Conservation (phyloP, 2,329 filamentous ascomycete species). For the Curvularia sp. region DNA sequence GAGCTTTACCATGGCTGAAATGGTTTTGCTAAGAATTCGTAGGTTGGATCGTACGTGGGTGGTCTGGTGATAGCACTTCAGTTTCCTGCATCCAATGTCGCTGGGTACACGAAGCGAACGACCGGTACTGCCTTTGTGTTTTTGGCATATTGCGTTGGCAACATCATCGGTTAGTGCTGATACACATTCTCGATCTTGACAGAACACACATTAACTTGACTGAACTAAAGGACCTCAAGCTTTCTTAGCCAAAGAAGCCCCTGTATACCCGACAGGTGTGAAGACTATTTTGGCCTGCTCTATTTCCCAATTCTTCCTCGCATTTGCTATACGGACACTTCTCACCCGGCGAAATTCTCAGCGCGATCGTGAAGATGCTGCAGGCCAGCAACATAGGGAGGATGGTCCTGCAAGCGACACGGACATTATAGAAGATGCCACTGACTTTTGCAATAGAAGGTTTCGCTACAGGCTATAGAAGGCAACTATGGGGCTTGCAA, state of each 20-base stretch:
- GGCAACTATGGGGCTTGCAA: too few relatives aligned
- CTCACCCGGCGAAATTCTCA: slow-evolving; percentile 9
- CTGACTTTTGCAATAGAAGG: slow-evolving; percentile 10
- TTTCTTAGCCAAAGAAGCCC: slow-evolving; percentile 56
- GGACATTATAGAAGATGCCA: slow-evolving; percentile 9
- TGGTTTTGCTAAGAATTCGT: slow-evolving; percentile 13
- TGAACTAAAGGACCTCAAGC: slow-evolving; percentile 48
- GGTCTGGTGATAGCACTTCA: slow-evolving; percentile 63
- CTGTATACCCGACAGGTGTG: slow-evolving; percentile 61
- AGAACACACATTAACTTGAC: neutral
- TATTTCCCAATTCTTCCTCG: slow-evolving; percentile 52
- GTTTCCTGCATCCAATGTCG: slow-evolving; percentile 59
- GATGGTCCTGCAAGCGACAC: neutral
- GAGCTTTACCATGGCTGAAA: neutral
- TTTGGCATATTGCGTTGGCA: slow-evolving; percentile 56
- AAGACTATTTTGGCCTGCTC: slow-evolving; percentile 60
- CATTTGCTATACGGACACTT: slow-evolving; percentile 20
- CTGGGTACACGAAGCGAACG: slow-evolving; percentile 46
- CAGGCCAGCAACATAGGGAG: neutral
- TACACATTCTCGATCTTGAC: neutral
- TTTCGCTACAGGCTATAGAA: slow-evolving; percentile 10
- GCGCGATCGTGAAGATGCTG: slow-evolving; percentile 9
- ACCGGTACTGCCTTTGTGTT: slow-evolving; percentile 58
- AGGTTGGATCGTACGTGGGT: slow-evolving; percentile 56
- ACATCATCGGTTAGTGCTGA: slow-evolving; percentile 51